phyloP scores from a whole-genome alignment of 2,329 filamentous ascomycete genomes.

The Alternaria gaisen region DNA sequence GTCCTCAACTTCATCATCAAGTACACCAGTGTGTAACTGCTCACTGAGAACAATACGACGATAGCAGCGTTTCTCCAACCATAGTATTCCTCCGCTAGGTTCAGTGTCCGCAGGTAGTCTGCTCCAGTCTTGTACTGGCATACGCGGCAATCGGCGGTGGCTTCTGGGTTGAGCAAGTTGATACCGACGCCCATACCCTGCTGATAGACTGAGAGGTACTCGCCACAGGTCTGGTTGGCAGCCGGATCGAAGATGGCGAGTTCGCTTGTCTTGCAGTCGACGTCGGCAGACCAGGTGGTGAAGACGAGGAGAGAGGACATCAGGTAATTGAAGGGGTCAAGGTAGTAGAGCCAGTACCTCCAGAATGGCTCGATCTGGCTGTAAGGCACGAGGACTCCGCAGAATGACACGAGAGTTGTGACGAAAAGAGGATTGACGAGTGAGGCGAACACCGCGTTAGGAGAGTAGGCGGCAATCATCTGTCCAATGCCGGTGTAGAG shows the following conservation, averaged over 20 bases:
- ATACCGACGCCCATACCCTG: conserved; percentile 53
- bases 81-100: conserved; percentile 68
- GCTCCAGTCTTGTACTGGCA: conserved; percentile 67
- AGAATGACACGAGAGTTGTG: conserved; percentile 27
- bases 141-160: conserved; percentile 64
- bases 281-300: conserved; percentile 50
- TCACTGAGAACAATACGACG: conserved; percentile 63
- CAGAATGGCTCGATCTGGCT: conserved; percentile 73
- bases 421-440: conserved; percentile 55
- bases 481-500: conserved; percentile 61
- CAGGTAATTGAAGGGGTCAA: conserved; percentile 54
- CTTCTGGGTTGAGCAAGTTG: conserved; percentile 68
- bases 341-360: conserved; percentile 54
- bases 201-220: conserved; percentile 66
- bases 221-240: conserved; percentile 62
- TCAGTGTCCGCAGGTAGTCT: conserved; percentile 68
- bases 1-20: conserved; percentile 53
- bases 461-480: conserved; percentile 57
- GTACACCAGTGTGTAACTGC: conserved; percentile 62
- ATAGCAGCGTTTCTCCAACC: conserved; percentile 73
- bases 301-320: conserved; percentile 51
- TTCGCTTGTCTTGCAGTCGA: conserved; percentile 46
- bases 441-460: conserved; percentile 57
- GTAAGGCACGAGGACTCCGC: conserved; percentile 69
- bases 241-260: conserved; percentile 58